phyloP scores from a whole-genome alignment of 192 early-diverging fungal genomes.

The Oehlia diaphana region DNA sequence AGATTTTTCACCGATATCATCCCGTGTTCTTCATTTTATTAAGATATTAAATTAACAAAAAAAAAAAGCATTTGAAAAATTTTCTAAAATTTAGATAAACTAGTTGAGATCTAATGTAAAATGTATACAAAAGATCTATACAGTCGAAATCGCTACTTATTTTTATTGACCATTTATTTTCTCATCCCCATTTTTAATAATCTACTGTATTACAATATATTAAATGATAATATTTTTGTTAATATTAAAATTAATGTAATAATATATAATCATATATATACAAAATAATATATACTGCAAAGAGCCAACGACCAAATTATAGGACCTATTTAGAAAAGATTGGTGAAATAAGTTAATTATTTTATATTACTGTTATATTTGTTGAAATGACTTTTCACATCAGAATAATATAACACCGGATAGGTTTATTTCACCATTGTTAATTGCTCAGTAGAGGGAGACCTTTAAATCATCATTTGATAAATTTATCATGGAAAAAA shows the following conservation, averaged over 20 bases:
- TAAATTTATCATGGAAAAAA: neutral
- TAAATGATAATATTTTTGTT: neutral
- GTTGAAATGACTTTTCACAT: neutral
- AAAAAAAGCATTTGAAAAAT: too few species aligned
- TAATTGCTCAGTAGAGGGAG: neutral
- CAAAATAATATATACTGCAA: neutral
- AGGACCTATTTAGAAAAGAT: neutral
- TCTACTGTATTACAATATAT: neutral
- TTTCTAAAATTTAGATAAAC: too few species aligned
- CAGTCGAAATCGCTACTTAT: neutral
- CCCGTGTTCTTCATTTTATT: too few species aligned
- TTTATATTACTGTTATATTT: too few species aligned
- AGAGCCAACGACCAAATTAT: neutral
- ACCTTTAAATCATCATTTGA: neutral
- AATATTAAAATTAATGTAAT: neutral
- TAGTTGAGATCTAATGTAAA: too few species aligned
- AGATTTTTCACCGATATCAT: too few species aligned
- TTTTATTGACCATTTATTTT: neutral
- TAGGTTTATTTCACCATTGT: neutral
- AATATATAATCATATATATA: constrained; percentile 1
- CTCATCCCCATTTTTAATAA: neutral
- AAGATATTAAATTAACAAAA: too few species aligned
- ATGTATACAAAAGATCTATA: too few species aligned
- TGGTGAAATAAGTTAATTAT: too few species aligned
- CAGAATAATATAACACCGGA: neutral